Base-by-base conservation (phyloP, 805 yeast species). In the Nakazawaea holstii region DNA sequence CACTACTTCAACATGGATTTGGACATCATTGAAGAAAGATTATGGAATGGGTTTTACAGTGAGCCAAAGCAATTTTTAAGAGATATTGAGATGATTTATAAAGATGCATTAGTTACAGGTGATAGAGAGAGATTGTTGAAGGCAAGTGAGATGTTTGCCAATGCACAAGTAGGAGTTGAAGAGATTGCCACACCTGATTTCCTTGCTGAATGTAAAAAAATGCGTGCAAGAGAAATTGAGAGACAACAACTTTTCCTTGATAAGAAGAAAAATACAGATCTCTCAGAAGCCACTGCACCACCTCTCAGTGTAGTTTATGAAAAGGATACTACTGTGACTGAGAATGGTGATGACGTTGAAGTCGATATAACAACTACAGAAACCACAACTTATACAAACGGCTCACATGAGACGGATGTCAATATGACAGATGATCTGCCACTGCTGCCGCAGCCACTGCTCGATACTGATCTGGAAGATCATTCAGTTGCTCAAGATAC, bases 1-100 rank as follows among this genome's bases (percentile, higher is more conserved):
- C 74, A 71, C 53, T 92, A 73, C 59, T 76, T 73, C 67, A 94
- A 94, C 56, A 94, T 94, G 87, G 99, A 94, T 59, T 69, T 94
- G 46, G 99, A 94, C 59, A 83, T 90, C 14, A 79, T 94, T 31
- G 99, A 94, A 59, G 98, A 94, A 61, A 74, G 99, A 49, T 66
- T 94, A 46, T 94, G 99, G 99, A 94, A 94, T 64, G 99, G 99
- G 0, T 94, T 67, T 63, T 94, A 94, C 59, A 83, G 88, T 35
- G 97, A 90, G 57, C 97, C 98, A 11, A 83, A 80, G 53, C 97
- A 94, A 61, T 92, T 87, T 59, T 67, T 91, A 55, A 79, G 77
- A 54, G 99, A 94, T 60, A 76, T 94, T 39, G 89, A 84, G 58
- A 75, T 86, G 79, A 92, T 94, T 35, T 82, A 87, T 39, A 73